Percentiles rank a stretch among this genome's conserved stretches.
phyloP scores from a whole-genome alignment of 495 filamentous ascomycete genomes.

The Bryoglossum gracile region DNA sequence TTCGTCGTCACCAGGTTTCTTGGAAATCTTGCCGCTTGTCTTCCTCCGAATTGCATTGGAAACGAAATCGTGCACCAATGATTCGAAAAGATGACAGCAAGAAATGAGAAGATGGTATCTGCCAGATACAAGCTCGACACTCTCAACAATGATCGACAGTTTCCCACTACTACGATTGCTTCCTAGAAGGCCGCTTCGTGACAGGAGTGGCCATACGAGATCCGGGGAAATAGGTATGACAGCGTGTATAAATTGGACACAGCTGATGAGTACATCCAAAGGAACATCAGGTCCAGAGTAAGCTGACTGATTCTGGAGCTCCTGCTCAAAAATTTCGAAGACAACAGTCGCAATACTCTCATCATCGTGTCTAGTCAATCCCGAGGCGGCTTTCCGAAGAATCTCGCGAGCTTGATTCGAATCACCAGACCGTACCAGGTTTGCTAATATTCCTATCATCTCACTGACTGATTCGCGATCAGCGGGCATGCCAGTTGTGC shows the following conservation, averaged over 20 bases:
- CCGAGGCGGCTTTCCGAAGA: slow-evolving; percentile 64
- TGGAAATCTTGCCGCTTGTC: slow-evolving; percentile 43
- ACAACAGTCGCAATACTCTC: slow-evolving; percentile 75
- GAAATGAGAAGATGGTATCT: slow-evolving; percentile 70
- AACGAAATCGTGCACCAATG: slow-evolving; percentile 68
- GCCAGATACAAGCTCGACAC: slow-evolving; percentile 65
- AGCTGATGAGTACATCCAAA: slow-evolving; percentile 59
- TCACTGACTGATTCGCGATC: slow-evolving; percentile 50
- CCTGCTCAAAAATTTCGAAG: slow-evolving; percentile 75
- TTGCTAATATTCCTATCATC: slow-evolving; percentile 55
- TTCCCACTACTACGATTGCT: slow-evolving; percentile 63
- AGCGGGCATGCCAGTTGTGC: slow-evolving; percentile 29
- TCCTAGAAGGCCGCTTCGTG: slow-evolving; percentile 68
- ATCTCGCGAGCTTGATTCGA: slow-evolving; percentile 33
- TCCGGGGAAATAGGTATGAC: slow-evolving; percentile 65
- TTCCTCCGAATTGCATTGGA: slow-evolving; percentile 64
- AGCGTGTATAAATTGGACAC: slow-evolving; percentile 69
- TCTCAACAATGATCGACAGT: slow-evolving; percentile 64
- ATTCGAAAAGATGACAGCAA: slow-evolving; percentile 64
- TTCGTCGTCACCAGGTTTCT: slow-evolving; percentile 43
- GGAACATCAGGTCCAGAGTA: slow-evolving; percentile 41
- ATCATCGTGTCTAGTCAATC: slow-evolving; percentile 65
- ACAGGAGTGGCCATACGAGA: slow-evolving; percentile 83
- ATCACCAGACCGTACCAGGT: slow-evolving; percentile 29
- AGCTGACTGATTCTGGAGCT: slow-evolving; percentile 38